phyloP scores from a whole-genome alignment of 768 basidiomycete genomes.

The Pulveroboletus sp. region DNA sequence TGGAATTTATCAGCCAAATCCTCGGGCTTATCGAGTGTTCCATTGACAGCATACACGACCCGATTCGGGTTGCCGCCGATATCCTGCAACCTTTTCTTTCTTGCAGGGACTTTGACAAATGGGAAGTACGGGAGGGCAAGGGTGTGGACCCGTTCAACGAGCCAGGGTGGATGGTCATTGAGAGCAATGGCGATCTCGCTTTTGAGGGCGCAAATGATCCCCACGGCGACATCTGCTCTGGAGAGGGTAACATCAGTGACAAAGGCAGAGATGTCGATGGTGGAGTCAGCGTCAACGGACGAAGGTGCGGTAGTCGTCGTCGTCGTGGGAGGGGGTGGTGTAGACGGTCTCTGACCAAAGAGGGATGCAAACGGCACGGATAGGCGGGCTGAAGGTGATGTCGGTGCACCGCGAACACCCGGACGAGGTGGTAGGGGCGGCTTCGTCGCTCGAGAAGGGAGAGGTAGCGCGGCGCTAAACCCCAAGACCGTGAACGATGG shows the following conservation, averaged over 20 bases:
- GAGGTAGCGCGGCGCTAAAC: slow-evolving; percentile 31
- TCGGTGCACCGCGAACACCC: slow-evolving; percentile 9
- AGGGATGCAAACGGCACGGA: slow-evolving; percentile 76
- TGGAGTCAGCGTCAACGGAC: slow-evolving; percentile 31
- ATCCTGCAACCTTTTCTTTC: slow-evolving; percentile 31
- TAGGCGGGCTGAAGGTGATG: slow-evolving; percentile 42
- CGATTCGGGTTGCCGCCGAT: slow-evolving; percentile 22
- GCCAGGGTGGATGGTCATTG: slow-evolving; percentile 49
- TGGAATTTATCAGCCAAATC: slow-evolving; percentile 56
- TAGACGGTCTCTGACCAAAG: slow-evolving; percentile 48
- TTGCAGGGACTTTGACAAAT: slow-evolving; percentile 38
- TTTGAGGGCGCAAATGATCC: slow-evolving; percentile 49
- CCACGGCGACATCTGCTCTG: slow-evolving; percentile 48
- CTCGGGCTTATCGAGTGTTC: slow-evolving; percentile 41
- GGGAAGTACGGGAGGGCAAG: slow-evolving; percentile 55
- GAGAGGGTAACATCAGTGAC: slow-evolving; percentile 51
- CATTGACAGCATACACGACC: slow-evolving; percentile 38
- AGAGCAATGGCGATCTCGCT: slow-evolving; percentile 50
- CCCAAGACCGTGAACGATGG: slow-evolving; percentile 45
- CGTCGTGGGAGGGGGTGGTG: slow-evolving; percentile 22
- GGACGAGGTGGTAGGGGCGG: slow-evolving; percentile 44
- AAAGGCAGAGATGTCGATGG: slow-evolving; percentile 56
- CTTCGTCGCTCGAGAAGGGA: slow-evolving; percentile 40
- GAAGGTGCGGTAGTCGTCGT: slow-evolving; percentile 18
- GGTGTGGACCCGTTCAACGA: slow-evolving; percentile 52